Conservation (phyloP, 148 eudicot species). For the Cornus suecica region DNA sequence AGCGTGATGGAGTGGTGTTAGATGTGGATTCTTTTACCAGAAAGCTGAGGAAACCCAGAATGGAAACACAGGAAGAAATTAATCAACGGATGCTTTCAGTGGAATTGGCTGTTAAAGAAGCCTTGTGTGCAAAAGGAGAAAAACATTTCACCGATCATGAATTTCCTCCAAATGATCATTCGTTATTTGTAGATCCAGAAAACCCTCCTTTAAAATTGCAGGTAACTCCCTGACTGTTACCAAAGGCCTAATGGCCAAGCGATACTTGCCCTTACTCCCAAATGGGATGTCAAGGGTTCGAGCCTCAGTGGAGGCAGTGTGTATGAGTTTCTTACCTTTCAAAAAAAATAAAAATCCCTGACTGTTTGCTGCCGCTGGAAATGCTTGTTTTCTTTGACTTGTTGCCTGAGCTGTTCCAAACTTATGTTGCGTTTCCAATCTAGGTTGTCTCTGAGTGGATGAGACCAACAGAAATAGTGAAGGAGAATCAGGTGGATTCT, state of each 20-base stretch:
- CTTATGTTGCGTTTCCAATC: conserved; percentile 14
- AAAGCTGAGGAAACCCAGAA: conserved; percentile 75
- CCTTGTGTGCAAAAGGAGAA: conserved; percentile 87
- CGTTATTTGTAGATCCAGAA: conserved; percentile 79
- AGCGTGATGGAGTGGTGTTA: conserved; percentile 65
- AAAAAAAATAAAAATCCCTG: no score
- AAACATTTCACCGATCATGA: conserved; percentile 88
- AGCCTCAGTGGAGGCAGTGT: no score
- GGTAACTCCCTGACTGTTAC: no score
- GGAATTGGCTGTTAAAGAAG: conserved; percentile 96
- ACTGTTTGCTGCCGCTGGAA: conserved; percentile 1
- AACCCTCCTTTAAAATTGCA: conserved; percentile 79
- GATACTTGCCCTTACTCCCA: no score
- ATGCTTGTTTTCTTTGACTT: conserved; percentile 5
- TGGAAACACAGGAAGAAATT: conserved; percentile 85
- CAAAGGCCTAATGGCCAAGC: no score
- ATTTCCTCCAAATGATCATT: conserved; percentile 85
- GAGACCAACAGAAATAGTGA: conserved; percentile 80
- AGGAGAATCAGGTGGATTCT: conserved; percentile 60
- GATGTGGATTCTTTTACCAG: conserved; percentile 92
- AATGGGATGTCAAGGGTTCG: no score
- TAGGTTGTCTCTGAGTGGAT: conserved; percentile 95
- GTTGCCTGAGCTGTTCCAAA: neutral
- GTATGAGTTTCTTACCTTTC: no score
- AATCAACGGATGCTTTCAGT: conserved; percentile 95